Evolutionary conservation across 768 basidiomycete species (phyloP).

Genomic region (Calvatia gigantea): DNA sequence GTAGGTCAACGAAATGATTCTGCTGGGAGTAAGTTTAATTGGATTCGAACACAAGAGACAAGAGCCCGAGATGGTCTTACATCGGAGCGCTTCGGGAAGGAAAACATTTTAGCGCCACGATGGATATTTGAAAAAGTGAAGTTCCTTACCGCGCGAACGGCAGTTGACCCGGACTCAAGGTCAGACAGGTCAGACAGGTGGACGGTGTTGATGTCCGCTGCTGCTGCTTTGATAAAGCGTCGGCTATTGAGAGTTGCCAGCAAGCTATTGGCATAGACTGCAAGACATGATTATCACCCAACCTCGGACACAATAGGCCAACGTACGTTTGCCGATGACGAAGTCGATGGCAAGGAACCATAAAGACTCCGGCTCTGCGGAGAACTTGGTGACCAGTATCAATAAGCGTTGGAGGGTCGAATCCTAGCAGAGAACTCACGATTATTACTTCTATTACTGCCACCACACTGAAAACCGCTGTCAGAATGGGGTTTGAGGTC

Average conservation of each 20-base stretch:
- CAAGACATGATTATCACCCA: not conserved
- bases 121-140: not conserved
- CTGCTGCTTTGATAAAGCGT: slow-evolving; percentile 21
- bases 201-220: slow-evolving; percentile 12
- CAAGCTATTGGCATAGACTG: slow-evolving; percentile 46
- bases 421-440: slow-evolving; percentile 18
- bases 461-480: slow-evolving; percentile 22
- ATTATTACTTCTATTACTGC: slow-evolving; percentile 36
- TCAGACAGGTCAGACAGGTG: slow-evolving; percentile 20
- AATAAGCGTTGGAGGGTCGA: not conserved
- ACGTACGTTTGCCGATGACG: slow-evolving; percentile 43
- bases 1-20: not conserved
- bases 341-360: slow-evolving; percentile 41
- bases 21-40: not conserved
- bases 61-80: not conserved
- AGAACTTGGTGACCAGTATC: slow-evolving; percentile 19
- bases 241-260: slow-evolving; percentile 41
- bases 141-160: slow-evolving; percentile 4
- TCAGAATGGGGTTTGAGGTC: not conserved
- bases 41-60: too few relatives aligned
- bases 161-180: slow-evolving; percentile 7
- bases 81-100: not conserved
- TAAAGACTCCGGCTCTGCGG: slow-evolving; percentile 25
- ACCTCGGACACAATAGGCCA: not conserved
- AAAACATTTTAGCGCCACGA: not conserved